Evolutionary conservation across 2,329 filamentous ascomycete species (phyloP).

Genomic region (Aspergillus clavatus): DNA sequence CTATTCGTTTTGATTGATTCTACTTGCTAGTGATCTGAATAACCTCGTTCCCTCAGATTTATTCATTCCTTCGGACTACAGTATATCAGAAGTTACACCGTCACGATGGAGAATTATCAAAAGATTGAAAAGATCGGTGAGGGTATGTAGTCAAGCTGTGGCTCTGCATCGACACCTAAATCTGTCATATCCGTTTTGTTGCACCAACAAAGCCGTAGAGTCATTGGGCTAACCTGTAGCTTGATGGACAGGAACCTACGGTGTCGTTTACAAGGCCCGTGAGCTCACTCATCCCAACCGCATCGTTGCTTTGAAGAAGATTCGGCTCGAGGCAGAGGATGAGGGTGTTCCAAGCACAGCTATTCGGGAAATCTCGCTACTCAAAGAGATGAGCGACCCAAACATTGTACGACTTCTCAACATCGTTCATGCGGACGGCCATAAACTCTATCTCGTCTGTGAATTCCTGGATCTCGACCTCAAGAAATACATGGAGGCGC

Average conservation of each 20-base stretch:
- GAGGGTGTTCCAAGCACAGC: constrained; percentile 89
- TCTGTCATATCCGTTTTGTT: not conserved
- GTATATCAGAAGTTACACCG: not conserved
- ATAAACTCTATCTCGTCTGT: constrained; percentile 90
- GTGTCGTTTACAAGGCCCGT: constrained; percentile 90
- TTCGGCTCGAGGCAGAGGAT: constrained; percentile 89
- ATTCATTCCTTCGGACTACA: not conserved
- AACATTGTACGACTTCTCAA: constrained; percentile 86
- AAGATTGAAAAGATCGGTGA: constrained; percentile 96
- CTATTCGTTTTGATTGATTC: not conserved
- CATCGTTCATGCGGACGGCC: constrained; percentile 89
- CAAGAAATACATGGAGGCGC: constrained; percentile 94
- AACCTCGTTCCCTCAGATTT: not conserved
- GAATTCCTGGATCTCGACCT: constrained; percentile 88
- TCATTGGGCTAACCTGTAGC: not conserved
- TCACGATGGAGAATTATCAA: constrained; percentile 86
- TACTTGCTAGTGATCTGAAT: not conserved
- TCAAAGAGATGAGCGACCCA: constrained; percentile 90
- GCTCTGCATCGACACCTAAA: not conserved
- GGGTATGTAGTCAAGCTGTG: constrained; percentile 53
- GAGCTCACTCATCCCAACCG: constrained; percentile 76
- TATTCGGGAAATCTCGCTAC: constrained; percentile 87
- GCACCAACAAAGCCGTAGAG: not conserved
- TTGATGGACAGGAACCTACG: constrained; percentile 68
- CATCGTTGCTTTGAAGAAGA: constrained; percentile 92